Conservation (phyloP, 306 rosid species). For the Castanopsis chinensis region DNA sequence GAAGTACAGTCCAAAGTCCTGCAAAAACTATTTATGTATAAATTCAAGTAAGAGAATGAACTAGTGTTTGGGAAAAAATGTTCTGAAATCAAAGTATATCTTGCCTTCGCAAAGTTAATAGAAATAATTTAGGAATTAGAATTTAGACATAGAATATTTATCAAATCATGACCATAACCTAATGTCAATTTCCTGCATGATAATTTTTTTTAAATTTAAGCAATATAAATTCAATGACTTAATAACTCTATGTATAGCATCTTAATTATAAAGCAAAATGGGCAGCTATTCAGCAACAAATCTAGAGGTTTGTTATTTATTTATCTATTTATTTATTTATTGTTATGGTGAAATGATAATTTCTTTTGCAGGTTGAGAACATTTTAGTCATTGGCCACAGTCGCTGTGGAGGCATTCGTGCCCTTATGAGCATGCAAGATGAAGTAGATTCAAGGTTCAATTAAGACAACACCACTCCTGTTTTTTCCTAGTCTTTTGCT, state of each 20-base stretch:
- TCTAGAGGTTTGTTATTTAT: not conserved
- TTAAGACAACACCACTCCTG: constrained; percentile 2
- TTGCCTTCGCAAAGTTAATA: not conserved
- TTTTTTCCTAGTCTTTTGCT: not conserved
- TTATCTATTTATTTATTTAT: too few relatives aligned
- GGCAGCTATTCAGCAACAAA: not conserved
- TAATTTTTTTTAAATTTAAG: not conserved
- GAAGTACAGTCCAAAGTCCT: not conserved
- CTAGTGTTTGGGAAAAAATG: not conserved
- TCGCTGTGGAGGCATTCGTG: constrained; percentile 97
- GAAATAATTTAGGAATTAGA: not conserved
- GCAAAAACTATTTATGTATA: not conserved
- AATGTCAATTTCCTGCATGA: not conserved
- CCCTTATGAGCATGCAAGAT: constrained; percentile 90
- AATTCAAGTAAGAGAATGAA: not conserved
- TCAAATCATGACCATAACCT: not conserved
- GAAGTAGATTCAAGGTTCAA: constrained; percentile 55
- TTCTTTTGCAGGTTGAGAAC: constrained; percentile 71
- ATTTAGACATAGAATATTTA: not conserved
- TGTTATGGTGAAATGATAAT: not conserved
- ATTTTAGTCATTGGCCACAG: constrained; percentile 91
- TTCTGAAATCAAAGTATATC: not conserved
- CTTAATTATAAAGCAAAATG: not conserved
- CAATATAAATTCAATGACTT: not conserved
- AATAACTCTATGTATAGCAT: not conserved